Evolutionary conservation across 1,284 basidiomycete species (phyloP).

Genomic region (Ustilago trichophora): DNA sequence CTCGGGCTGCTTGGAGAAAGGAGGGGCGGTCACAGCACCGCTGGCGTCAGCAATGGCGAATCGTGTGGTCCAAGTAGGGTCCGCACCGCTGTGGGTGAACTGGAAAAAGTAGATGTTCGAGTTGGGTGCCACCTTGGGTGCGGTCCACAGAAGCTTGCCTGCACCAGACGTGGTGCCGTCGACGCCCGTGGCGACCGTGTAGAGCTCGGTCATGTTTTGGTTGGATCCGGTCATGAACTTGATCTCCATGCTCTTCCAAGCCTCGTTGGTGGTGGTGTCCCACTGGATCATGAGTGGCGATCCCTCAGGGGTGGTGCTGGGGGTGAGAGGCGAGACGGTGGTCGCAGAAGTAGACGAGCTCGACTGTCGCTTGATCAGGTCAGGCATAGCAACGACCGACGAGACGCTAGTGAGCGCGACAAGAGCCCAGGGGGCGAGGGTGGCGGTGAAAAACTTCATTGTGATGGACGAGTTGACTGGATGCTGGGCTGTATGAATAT

Average conservation of each 20-base stretch:
- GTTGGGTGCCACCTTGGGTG: slow-evolving; percentile 76
- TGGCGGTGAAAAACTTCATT: slow-evolving; percentile 41
- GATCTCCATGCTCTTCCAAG: slow-evolving; percentile 68
- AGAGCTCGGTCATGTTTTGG: slow-evolving; percentile 75
- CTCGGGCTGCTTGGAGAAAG: slow-evolving; percentile 71
- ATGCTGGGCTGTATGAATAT: not conserved
- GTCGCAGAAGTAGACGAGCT: slow-evolving; percentile 5
- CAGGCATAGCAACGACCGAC: slow-evolving; percentile 16
- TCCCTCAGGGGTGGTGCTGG: slow-evolving; percentile 20
- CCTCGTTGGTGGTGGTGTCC: slow-evolving; percentile 29
- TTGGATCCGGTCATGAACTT: slow-evolving; percentile 80
- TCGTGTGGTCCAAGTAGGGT: slow-evolving; percentile 78
- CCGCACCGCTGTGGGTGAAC: slow-evolving; percentile 55
- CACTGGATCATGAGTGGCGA: slow-evolving; percentile 42
- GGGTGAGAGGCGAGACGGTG: slow-evolving; percentile 34
- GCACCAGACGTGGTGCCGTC: slow-evolving; percentile 71
- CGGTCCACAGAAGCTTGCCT: slow-evolving; percentile 72
- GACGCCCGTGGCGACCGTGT: slow-evolving; percentile 73
- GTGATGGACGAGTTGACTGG: slow-evolving; percentile 11
- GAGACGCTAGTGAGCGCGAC: slow-evolving; percentile 34
- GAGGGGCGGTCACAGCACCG: slow-evolving; percentile 71
- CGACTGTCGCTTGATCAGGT: slow-evolving; percentile 22
- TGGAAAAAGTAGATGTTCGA: slow-evolving; percentile 62
- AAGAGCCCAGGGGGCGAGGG: slow-evolving; percentile 23
- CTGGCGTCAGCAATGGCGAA: slow-evolving; percentile 76